Conservation (phyloP, 2,329 filamentous ascomycete species). For the Diaporthe batatas region DNA sequence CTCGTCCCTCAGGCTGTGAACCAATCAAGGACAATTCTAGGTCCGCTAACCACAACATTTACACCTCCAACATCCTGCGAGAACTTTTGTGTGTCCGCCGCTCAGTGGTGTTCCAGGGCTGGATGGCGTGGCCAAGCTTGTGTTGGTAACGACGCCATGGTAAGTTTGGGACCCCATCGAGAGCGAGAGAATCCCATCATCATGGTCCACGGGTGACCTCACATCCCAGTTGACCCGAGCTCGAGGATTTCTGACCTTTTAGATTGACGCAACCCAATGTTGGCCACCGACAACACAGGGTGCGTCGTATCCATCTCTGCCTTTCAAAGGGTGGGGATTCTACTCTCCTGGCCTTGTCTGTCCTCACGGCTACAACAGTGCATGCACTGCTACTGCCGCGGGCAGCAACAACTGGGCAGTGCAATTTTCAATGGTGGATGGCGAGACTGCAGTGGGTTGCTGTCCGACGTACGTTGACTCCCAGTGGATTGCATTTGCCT, state of each 20-base stretch:
- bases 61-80: conserved; percentile 12
- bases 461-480: not conserved
- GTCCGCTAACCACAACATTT: conserved; percentile 29
- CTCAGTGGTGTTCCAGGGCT: not conserved
- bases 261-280: conserved; percentile 22
- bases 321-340: conserved; percentile 25
- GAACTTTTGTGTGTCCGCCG: not conserved
- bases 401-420: conserved; percentile 21
- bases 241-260: not conserved
- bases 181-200: not conserved
- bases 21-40: conserved; percentile 22
- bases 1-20: not conserved
- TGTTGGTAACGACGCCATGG: not conserved
- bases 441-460: conserved; percentile 15
- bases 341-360: conserved; percentile 28
- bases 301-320: not conserved
- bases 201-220: not conserved
- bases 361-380: conserved; percentile 14
- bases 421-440: conserved; percentile 19
- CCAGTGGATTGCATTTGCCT: not conserved
- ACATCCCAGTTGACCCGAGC: not conserved
- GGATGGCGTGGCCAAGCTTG: not conserved
- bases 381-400: not conserved
- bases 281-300: conserved; percentile 31
- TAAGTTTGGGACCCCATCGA: not conserved